Evolutionary conservation across 352 stramenopile species (phyloP).

Genomic region (Phytophthora fragariaefolia): DNA sequence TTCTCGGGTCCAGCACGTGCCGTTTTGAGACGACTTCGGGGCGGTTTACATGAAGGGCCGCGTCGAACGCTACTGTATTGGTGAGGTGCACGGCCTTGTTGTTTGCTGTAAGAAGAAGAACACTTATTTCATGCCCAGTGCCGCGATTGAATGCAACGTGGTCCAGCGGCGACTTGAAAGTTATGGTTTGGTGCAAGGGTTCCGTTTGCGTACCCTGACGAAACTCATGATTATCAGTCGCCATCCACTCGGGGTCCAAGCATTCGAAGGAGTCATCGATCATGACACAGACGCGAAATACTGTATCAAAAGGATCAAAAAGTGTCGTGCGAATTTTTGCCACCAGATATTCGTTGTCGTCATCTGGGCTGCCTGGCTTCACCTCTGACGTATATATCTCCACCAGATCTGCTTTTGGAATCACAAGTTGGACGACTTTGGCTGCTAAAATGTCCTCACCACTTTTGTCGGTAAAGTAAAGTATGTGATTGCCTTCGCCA

Average conservation of each 20-base stretch:
- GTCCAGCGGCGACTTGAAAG: constrained; percentile 48
- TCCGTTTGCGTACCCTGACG: constrained; percentile 17
- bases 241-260: constrained; percentile 33
- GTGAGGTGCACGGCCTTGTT: constrained; percentile 49
- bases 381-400: constrained; percentile 24
- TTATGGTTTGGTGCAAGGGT: constrained; percentile 32
- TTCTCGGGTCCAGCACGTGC: constrained; percentile 31
- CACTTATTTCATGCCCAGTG: constrained; percentile 38
- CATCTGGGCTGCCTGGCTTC: constrained; percentile 2
- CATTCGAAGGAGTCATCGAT: constrained; percentile 58
- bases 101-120: constrained; percentile 56
- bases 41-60: constrained; percentile 12
- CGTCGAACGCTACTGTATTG: constrained; percentile 23
- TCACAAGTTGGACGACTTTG: constrained; percentile 46
- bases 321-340: constrained; percentile 45
- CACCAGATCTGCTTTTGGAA: constrained; percentile 40
- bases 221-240: constrained; percentile 27
- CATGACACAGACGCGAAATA: constrained; percentile 49
- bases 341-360: constrained; percentile 22
- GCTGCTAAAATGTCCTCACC: constrained; percentile 42
- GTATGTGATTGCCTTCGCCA: constrained; percentile 43
- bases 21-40: constrained; percentile 16
- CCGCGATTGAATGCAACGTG: constrained; percentile 22
- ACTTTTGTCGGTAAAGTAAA: constrained; percentile 49
- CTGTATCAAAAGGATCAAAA: constrained; percentile 51